Conservation (phyloP, 352 stramenopile genomes). For the Aphanomyces cochlioides region DNA sequence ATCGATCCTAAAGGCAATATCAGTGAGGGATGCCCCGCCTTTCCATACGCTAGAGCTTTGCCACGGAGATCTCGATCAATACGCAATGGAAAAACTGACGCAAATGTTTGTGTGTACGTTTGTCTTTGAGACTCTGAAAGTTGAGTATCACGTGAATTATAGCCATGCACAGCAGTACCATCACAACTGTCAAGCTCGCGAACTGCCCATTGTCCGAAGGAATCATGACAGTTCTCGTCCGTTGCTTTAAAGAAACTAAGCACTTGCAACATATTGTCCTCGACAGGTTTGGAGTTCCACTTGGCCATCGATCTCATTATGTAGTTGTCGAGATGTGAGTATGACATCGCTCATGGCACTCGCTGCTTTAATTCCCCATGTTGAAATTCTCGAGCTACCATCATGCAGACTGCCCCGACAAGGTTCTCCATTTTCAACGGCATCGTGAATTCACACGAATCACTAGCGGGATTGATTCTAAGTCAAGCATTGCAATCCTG, state of each 20-base stretch:
- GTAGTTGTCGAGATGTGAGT: constrained; percentile 24
- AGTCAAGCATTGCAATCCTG: constrained; percentile 16
- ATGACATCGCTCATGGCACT: constrained; percentile 30
- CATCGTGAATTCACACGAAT: background rate
- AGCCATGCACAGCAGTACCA: constrained; percentile 18
- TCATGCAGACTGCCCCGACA: constrained; percentile 26
- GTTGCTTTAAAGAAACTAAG: constrained; percentile 25
- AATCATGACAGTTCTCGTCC: constrained; percentile 10
- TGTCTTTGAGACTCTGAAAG: background rate
- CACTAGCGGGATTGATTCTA: constrained; percentile 26
- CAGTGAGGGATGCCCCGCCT: background rate
- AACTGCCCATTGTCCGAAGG: constrained; percentile 20
- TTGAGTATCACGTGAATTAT: background rate
- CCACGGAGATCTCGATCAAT: constrained; percentile 23
- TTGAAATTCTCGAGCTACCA: constrained; percentile 13
- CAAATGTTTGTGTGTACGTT: constrained; percentile 20
- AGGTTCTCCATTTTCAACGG: background rate
- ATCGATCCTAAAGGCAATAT: constrained; percentile 1
- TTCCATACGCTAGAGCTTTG: constrained; percentile 19
- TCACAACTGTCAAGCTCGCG: background rate
- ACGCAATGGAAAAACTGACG: constrained; percentile 18
- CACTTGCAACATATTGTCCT: background rate
- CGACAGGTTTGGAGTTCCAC: background rate
- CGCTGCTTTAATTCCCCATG: background rate
- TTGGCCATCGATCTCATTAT: background rate